Conservation (phyloP, 805 yeast species). For the Spathaspora passalidarum region DNA sequence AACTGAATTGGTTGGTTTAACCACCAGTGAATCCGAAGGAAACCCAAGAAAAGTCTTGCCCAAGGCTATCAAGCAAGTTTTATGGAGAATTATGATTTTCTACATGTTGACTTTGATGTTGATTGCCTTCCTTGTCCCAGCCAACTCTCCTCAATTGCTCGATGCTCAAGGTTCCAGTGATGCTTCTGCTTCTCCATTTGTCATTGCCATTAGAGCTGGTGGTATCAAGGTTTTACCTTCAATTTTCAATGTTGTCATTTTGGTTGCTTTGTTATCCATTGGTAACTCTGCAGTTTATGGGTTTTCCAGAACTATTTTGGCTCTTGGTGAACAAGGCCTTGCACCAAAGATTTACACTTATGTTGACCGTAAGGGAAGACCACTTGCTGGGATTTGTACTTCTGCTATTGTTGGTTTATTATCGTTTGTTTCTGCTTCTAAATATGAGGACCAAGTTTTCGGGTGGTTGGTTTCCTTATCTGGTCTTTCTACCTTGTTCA, state of each 20-base stretch:
- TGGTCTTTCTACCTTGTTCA: slow-evolving; percentile 34
- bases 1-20: slow-evolving; percentile 39
- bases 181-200: slow-evolving; percentile 41
- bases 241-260: slow-evolving; percentile 40
- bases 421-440: slow-evolving; percentile 40
- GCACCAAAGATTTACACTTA: slow-evolving; percentile 35
- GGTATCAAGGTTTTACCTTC: slow-evolving; percentile 42
- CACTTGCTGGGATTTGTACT: slow-evolving; percentile 33
- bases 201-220: slow-evolving; percentile 39
- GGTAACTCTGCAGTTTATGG: slow-evolving; percentile 45
- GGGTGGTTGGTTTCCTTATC: slow-evolving; percentile 33
- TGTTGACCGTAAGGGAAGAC: slow-evolving; percentile 40
- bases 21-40: slow-evolving; percentile 36
- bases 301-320: slow-evolving; percentile 38
- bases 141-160: slow-evolving; percentile 22
- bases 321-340: slow-evolving; percentile 38
- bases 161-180: slow-evolving; percentile 21
- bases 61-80: slow-evolving; percentile 41
- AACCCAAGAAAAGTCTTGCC: slow-evolving; percentile 39
- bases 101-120: slow-evolving; percentile 40
- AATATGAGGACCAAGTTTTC: slow-evolving; percentile 33
- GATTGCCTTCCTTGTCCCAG: slow-evolving; percentile 39
- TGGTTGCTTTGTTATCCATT: slow-evolving; percentile 39
- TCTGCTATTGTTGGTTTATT: slow-evolving; percentile 35
- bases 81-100: slow-evolving; percentile 39